Evolutionary conservation across 2,329 filamentous ascomycete genomes (phyloP).

Genomic region (Curvularia sp.): DNA sequence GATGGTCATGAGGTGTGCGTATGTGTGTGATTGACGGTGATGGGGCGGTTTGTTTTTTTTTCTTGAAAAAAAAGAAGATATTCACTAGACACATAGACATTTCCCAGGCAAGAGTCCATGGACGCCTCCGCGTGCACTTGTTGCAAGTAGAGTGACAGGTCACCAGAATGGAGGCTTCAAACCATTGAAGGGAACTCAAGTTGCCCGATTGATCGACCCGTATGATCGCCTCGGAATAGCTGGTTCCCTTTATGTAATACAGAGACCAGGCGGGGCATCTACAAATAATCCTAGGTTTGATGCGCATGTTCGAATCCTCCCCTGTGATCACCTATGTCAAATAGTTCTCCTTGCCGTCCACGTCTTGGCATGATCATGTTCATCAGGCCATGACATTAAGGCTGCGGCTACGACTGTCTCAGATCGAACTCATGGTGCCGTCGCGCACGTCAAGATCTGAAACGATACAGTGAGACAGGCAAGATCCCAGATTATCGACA

Average conservation of each 20-base stretch:
- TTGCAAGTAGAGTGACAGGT: neutral
- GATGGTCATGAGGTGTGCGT: neutral
- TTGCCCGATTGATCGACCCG: neutral
- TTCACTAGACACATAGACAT: neutral
- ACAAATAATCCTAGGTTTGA: neutral
- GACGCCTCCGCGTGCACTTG: neutral
- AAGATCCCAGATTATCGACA: slow-evolving; percentile 1
- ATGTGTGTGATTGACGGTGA: neutral
- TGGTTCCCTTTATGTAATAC: neutral
- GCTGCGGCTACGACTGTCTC: slow-evolving; percentile 4
- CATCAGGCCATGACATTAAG: neutral
- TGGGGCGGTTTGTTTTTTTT: too few relatives aligned
- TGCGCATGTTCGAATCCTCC: neutral
- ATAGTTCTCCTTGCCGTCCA: neutral
- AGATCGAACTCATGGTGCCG: slow-evolving; percentile 3
- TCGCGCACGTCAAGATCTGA: slow-evolving; percentile 11
- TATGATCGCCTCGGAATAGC: neutral
- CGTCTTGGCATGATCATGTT: neutral
- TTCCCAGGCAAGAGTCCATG: neutral
- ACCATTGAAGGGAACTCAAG: neutral
- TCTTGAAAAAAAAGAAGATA: too few relatives aligned
- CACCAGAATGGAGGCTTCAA: neutral
- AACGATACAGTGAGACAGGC: slow-evolving; percentile 14
- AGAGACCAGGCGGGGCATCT: neutral
- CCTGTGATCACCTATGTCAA: neutral